Evolutionary conservation across 2,329 filamentous ascomycete species (phyloP).

Genomic region (Tricladium varicosporioides): DNA sequence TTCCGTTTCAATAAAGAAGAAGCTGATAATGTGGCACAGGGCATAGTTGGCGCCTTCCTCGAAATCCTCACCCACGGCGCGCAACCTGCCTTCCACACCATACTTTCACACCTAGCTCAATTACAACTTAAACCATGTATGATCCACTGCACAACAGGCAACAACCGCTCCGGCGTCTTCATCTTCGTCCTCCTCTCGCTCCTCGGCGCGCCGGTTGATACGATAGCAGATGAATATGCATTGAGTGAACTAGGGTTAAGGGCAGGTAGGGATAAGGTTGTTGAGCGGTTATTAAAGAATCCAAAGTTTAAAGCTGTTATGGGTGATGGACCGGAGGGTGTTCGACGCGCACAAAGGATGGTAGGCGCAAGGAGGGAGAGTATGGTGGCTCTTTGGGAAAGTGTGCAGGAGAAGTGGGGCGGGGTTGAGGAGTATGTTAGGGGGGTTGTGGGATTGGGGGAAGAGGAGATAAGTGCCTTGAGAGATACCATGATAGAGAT

Average conservation of each 20-base stretch:
- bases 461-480: conserved; percentile 18
- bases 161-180: conserved; percentile 72
- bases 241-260: conserved; percentile 61
- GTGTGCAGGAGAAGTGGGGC: conserved; percentile 24
- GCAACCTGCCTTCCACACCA: conserved; percentile 49
- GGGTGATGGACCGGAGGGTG: conserved; percentile 16
- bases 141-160: conserved; percentile 73
- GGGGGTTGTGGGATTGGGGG: conserved; percentile 13
- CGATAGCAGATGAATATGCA: conserved; percentile 63
- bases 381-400: conserved; percentile 25
- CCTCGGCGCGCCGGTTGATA: conserved; percentile 54
- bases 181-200: conserved; percentile 63
- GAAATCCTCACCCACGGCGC: conserved; percentile 54
- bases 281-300: conserved; percentile 34
- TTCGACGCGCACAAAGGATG: conserved; percentile 21
- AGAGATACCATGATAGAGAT: conserved; percentile 17
- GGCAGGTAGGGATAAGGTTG: conserved; percentile 45
- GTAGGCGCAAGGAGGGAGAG: conserved; percentile 27
- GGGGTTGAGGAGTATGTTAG: conserved; percentile 21
- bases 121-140: conserved; percentile 23
- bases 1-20: no score
- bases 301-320: conserved; percentile 12
- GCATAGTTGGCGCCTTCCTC: conserved; percentile 61
- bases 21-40: no score
- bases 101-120: conserved; percentile 39